phyloP scores from a whole-genome alignment of 2,329 filamentous ascomycete genomes.

The Phyllosticta capitalensis region DNA sequence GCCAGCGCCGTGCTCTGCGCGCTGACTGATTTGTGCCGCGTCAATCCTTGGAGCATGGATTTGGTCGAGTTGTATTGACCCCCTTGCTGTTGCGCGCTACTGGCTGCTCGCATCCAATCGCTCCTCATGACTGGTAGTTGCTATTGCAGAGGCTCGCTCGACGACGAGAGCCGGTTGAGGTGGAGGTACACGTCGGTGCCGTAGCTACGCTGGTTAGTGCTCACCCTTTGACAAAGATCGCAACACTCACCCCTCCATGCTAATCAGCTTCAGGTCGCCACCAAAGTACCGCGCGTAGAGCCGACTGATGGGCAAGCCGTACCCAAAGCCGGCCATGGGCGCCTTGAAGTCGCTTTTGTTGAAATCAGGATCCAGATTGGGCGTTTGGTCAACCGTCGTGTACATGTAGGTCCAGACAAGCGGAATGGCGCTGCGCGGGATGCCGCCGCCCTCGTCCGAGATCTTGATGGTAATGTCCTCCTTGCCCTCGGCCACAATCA shows the following conservation, averaged over 20 bases:
- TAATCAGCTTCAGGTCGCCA: constrained; percentile 92
- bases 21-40: constrained; percentile 24
- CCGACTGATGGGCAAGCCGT: constrained; percentile 86
- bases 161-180: constrained; percentile 88
- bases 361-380: constrained; percentile 91
- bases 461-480: constrained; percentile 99
- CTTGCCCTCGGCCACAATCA: constrained; percentile 93
- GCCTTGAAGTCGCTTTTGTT: constrained; percentile 99
- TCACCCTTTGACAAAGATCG: too few relatives aligned
- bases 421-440: constrained; percentile 84
- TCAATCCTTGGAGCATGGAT: constrained; percentile 51
- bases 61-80: constrained; percentile 17
- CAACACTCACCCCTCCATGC: constrained; percentile 84
- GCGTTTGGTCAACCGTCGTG: constrained; percentile 93
- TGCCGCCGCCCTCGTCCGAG: constrained; percentile 91
- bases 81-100: constrained; percentile 21
- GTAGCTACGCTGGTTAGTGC: constrained; percentile 50
- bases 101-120: constrained; percentile 41
- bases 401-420: constrained; percentile 99
- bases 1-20: constrained; percentile 16
- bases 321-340: constrained; percentile 98
- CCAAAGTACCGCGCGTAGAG: constrained; percentile 96
- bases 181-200: constrained; percentile 98
- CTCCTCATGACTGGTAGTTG: constrained; percentile 79
- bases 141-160: constrained; percentile 95